Conservation (phyloP, 2,329 filamentous ascomycete genomes). For the Pseudocercospora cruenta region DNA sequence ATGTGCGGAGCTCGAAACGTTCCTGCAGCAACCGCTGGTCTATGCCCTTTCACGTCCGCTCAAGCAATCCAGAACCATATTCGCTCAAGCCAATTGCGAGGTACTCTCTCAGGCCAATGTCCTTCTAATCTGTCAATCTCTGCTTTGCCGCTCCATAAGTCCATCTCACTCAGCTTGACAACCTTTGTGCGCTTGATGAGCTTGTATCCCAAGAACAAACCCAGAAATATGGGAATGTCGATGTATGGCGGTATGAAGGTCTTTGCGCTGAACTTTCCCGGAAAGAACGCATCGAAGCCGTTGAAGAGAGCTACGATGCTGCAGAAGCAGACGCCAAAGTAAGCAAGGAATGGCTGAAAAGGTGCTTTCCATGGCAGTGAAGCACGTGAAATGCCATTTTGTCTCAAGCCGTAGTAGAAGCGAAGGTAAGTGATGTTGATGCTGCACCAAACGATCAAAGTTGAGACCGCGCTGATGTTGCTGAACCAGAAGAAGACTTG, state of each 20-base stretch:
- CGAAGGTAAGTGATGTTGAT: slow-evolving; percentile 66
- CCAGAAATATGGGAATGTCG: slow-evolving; percentile 62
- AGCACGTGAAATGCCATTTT: slow-evolving; percentile 60
- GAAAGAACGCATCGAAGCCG: slow-evolving; percentile 63
- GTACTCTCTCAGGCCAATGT: slow-evolving; percentile 13
- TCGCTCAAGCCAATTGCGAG: slow-evolving; percentile 18
- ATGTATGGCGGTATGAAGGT: slow-evolving; percentile 65
- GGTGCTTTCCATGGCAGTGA: slow-evolving; percentile 66
- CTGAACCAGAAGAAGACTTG: slow-evolving; percentile 68
- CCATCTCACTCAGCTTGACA: slow-evolving; percentile 52
- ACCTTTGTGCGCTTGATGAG: slow-evolving; percentile 50
- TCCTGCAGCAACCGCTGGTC: neutral
- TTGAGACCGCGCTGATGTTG: slow-evolving; percentile 68
- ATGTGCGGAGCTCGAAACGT: no score
- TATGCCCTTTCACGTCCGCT: neutral
- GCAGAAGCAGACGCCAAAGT: slow-evolving; percentile 61
- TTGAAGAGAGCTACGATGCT: slow-evolving; percentile 64
- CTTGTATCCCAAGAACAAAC: slow-evolving; percentile 61
- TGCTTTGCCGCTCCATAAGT: slow-evolving; percentile 41
- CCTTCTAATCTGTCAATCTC: slow-evolving; percentile 18
- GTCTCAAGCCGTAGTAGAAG: slow-evolving; percentile 60
- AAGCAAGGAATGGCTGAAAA: slow-evolving; percentile 66
- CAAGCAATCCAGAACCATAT: slow-evolving; percentile 22
- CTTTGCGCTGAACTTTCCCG: slow-evolving; percentile 59
- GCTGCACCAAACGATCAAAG: slow-evolving; percentile 66